Base-by-base conservation (phyloP, 2,329 filamentous ascomycete genomes). In the Sordariomycetes sp. region DNA sequence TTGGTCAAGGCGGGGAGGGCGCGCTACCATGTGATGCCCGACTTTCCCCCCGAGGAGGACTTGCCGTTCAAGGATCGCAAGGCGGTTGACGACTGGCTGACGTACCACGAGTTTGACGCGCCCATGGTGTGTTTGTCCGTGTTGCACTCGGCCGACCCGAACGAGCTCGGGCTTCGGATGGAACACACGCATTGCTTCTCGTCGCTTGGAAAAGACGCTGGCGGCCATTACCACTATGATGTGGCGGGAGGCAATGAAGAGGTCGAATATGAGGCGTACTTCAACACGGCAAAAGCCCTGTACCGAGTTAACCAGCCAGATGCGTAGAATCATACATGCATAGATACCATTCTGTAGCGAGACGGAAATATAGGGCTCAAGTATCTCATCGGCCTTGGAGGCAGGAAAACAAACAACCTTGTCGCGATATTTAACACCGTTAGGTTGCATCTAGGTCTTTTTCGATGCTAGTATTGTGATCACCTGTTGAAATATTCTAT, bases 151-250 rank as follows among this genome's bases (percentile, higher is more conserved):
- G 68, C 70, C 10, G 72, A 77, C 59, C 71, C 71, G 0, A 69
- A 63, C 8, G 61, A 68, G 46, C 59, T 76, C 60, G 70, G 66
- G 0, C 60, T 78, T 55, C 65, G 75, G 32, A 73, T 76, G 64
- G 76, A 79, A 61, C 76, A 79, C 61, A 76, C 76, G 3, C 76
- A 79, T 65, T 72, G 70, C 24, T 77, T 76, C 57, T 71, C 73
- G 2, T 53, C 62, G 1, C 60, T 64, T 7, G 68, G 66, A 4
- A 55, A 64, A 53, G 62, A 59, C 12, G 63, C 65, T 12, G 76
- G 76, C 3, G 76, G 76, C 0, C 75, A 79, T 63, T 77, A 77
- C 62, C 75, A 78, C 61, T 73, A 67, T 60, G 74, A 74, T 63
- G 54, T 71, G 1, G 65, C 68, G 7, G 62, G 65, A 5, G 65